Conservation (phyloP, 1,284 basidiomycete genomes). For the Bjerkandera adusta region DNA sequence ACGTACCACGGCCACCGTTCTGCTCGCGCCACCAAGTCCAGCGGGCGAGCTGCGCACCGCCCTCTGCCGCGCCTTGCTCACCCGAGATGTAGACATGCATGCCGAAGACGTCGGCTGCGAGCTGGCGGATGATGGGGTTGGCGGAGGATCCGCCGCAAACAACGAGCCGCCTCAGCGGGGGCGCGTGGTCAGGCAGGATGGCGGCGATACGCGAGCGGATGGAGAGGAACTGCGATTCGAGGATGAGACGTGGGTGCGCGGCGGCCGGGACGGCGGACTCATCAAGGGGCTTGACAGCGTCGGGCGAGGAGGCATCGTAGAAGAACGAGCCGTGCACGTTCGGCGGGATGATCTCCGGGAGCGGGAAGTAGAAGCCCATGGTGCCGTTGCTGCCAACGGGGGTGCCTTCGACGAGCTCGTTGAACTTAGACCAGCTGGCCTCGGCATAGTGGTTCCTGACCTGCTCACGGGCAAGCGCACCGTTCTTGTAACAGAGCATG, state of each 20-base stretch:
- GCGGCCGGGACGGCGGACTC: conserved; percentile 41
- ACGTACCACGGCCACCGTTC: conserved; percentile 44
- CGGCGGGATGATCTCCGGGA: conserved; percentile 84
- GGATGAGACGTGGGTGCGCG: conserved; percentile 76
- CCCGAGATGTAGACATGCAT: conserved; percentile 70
- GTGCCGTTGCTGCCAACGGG: conserved; percentile 61
- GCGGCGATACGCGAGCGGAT: conserved; percentile 67
- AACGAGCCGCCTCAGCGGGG: conserved; percentile 66
- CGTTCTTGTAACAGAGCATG: conserved; percentile 87
- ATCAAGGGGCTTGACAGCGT: conserved; percentile 29
- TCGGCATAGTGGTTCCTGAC: conserved; percentile 70
- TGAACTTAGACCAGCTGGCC: conserved; percentile 71
- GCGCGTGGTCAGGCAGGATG: conserved; percentile 61
- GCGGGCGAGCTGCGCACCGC: conserved; percentile 67
- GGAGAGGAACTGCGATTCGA: conserved; percentile 85
- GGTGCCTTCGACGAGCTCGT: conserved; percentile 58
- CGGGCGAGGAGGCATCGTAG: conserved; percentile 34
- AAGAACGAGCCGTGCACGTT: conserved; percentile 67
- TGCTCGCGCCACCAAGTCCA: conserved; percentile 64
- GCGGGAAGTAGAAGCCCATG: conserved; percentile 71
- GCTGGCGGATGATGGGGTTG: conserved; percentile 72
- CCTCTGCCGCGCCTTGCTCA: conserved; percentile 69
- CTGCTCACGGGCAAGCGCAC: conserved; percentile 79
- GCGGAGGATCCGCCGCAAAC: conserved; percentile 80
- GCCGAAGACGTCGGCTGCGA: conserved; percentile 78